A percentile compares a stretch with the other conserved stretches of the same genome.
phyloP scores from a whole-genome alignment of 1,284 basidiomycete genomes.

The Puccinia coronata region DNA sequence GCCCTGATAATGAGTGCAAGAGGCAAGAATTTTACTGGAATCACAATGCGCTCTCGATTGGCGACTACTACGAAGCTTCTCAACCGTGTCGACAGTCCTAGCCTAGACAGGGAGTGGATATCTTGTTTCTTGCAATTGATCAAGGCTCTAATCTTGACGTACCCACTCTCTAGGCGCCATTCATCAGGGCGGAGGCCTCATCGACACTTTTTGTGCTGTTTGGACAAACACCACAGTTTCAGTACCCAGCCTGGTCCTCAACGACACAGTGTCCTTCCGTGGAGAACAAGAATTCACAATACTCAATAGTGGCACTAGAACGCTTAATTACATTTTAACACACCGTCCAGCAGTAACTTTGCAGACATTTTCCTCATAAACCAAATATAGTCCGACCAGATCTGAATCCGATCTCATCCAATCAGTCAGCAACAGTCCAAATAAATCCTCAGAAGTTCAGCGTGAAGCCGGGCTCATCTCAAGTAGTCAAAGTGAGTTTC shows the following conservation, averaged over 20 bases:
- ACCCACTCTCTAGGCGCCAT: slow-evolving; percentile 3
- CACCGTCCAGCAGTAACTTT: slow-evolving; percentile 21
- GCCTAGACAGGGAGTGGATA: neutral
- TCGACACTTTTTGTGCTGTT: no score
- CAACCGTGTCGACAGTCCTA: no score
- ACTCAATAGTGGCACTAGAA: neutral
- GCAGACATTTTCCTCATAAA: neutral
- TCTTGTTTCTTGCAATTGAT: no score
- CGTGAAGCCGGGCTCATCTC: slow-evolving; percentile 4
- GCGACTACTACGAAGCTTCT: slow-evolving; percentile 1
- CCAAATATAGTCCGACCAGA: slow-evolving; percentile 5
- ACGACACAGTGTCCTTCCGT: no score
- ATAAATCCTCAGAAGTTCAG: neutral
- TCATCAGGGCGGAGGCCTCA: slow-evolving; percentile 48
- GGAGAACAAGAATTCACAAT: slow-evolving; percentile 18
- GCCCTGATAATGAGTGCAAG: slow-evolving; percentile 18
- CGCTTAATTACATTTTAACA: neutral
- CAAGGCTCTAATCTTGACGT: neutral
- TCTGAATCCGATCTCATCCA: neutral
- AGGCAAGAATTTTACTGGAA: slow-evolving; percentile 18
- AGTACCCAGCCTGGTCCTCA: no score
- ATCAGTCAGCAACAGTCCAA: neutral
- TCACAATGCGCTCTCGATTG: no score
- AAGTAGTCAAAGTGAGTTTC: slow-evolving; percentile 1
- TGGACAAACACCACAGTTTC: no score